These are phyloP conservation scores for Dipteronia sinensis DNA, from an alignment of 345 rosid species.

Conservation along the genomic window DNA sequence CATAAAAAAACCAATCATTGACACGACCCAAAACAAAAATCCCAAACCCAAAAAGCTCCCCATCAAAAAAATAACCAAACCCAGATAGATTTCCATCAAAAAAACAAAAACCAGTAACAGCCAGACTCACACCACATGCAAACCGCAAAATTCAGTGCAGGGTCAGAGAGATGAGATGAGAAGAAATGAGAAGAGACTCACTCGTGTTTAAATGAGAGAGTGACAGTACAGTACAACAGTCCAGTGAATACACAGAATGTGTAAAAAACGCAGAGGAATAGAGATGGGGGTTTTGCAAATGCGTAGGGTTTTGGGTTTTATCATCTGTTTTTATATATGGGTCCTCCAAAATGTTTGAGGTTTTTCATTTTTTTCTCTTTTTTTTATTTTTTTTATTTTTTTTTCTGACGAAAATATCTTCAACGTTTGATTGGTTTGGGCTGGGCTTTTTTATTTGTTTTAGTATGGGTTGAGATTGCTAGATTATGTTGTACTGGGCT, in stretches of 20 bases:
- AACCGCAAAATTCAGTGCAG: background rate
- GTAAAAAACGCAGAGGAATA: background rate
- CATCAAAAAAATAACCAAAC: background rate
- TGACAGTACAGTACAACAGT: background rate
- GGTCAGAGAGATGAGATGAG: background rate
- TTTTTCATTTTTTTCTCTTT: background rate
- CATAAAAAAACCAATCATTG: too few species aligned
- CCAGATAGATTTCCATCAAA: background rate
- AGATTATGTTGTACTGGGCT: too few species aligned
- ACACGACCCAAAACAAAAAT: too few species aligned
- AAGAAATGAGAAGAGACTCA: conserved; percentile 3
- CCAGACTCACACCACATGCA: background rate
- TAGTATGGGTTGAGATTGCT: background rate
- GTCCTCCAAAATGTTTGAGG: background rate
- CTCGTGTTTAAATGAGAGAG: conserved; percentile 21
- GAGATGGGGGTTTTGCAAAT: conserved; percentile 18
- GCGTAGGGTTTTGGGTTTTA: conserved; percentile 69
- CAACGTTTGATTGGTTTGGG: background rate
- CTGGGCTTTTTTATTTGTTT: background rate
- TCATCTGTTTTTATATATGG: conserved; percentile 24
- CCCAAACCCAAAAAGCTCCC: too few species aligned
- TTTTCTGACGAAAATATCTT: background rate
- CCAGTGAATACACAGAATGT: background rate
- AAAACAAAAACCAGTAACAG: background rate
- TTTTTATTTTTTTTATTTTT: conserved; percentile 2